Evolutionary conservation across 129 eudicot genomes (phyloP), one percentile per base, ranked within the genome.

Genomic region (Flaveria brownii): DNA sequence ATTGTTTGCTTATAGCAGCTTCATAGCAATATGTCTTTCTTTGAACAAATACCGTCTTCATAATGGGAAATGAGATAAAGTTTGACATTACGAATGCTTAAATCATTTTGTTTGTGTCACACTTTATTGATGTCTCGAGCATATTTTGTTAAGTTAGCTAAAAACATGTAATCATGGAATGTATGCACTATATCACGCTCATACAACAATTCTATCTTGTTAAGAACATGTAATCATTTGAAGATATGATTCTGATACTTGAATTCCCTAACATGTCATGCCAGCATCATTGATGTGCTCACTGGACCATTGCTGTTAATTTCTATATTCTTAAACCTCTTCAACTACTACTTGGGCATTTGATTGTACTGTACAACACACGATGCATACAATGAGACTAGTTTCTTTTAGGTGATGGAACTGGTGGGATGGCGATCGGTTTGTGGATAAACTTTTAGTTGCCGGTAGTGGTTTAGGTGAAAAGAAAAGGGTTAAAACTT

Each of bases 201-300:
- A 61, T 15, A 45, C 43, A 42, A 20, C 49, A 30, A 47, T 66
- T 49, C 1, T 47, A 10, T 78, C 47, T 61, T 70, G 82, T 78
- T 70, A 56, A 43, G 51, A 70, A 70, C 70, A 80, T 80, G 75
- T 73, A 43, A 80, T 80, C 43, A 80, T 80, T 52, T 16, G 70
- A 55, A 56, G 76, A 45, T 63, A 73, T 80, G 64, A 74, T 80
- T 66, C 11, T 54, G 73, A 73, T 66, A 80, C 70, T 73, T 80
- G 71, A 80, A 80, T 74, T 68, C 30, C 54, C 52, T 80, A 80
- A 57, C 80, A 80, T 80, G 84, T 80, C 59, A 43, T 56, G 45
- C 80, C 80, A 42, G 75, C 84, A 80, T 74, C 84, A 68, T 80
- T 80, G 72, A 78, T 71, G 71, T 70, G 62, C 25, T 78, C 77